phyloP scores from a whole-genome alignment of 2,329 filamentous ascomycete species.

The Fusarium sp. region DNA sequence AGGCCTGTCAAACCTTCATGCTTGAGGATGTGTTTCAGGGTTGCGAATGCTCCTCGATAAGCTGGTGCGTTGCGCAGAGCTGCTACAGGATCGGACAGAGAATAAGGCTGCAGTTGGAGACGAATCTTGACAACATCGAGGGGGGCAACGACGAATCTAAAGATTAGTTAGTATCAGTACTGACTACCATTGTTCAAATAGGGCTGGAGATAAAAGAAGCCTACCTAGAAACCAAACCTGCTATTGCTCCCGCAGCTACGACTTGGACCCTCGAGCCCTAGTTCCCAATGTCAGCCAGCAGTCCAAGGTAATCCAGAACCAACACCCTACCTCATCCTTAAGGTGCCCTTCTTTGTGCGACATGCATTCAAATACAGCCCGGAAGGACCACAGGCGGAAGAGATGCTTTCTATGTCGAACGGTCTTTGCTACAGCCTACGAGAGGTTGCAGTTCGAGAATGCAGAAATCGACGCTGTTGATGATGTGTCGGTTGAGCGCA shows the following conservation, averaged over 20 bases:
- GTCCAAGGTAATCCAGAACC: not conserved
- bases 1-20: constrained; percentile 86
- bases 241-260: constrained; percentile 65
- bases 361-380: constrained; percentile 45
- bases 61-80: constrained; percentile 59
- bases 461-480: not conserved
- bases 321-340: constrained; percentile 63
- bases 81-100: constrained; percentile 76
- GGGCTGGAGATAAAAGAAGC: constrained; percentile 8
- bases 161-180: constrained; percentile 17
- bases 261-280: constrained; percentile 66
- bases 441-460: not conserved
- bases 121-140: constrained; percentile 99
- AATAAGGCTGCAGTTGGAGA: constrained; percentile 90
- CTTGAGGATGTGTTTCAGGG: constrained; percentile 76
- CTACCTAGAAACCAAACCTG: constrained; percentile 88
- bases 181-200: not conserved
- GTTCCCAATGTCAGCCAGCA: constrained; percentile 16
- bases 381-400: constrained; percentile 17
- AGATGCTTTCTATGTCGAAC: constrained; percentile 31
- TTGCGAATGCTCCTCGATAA: constrained; percentile 80
- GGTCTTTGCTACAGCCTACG: not conserved
- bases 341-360: constrained; percentile 53
- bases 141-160: constrained; percentile 88
- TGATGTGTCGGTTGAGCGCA: constrained; percentile 17